phyloP scores from a whole-genome alignment of 2,329 filamentous ascomycete species.

The Penicillium sp. region DNA sequence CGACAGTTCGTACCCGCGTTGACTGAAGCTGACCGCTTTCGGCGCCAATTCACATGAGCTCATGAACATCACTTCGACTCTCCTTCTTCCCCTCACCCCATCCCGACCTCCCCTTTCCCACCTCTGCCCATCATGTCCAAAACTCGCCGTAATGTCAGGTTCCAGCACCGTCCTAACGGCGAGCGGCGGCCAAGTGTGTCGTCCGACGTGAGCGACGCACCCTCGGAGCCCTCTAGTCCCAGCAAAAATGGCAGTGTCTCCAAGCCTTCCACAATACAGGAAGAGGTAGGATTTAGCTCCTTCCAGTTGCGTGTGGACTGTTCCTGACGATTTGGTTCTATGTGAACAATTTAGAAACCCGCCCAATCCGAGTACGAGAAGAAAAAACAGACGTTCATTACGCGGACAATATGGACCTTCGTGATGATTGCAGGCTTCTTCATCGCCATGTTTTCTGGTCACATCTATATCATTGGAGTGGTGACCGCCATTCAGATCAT shows the following conservation, averaged over 20 bases:
- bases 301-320: background rate
- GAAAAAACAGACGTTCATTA: slow-evolving; percentile 98
- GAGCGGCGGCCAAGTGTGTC: slow-evolving; percentile 48
- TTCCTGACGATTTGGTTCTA: background rate
- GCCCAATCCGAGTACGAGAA: slow-evolving; percentile 77
- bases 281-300: slow-evolving; percentile 28
- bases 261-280: slow-evolving; percentile 31
- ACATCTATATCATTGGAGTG: slow-evolving; percentile 93
- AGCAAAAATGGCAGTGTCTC: slow-evolving; percentile 39
- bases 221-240: slow-evolving; percentile 49
- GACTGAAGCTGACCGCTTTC: slow-evolving; percentile 26
- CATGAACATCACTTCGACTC: slow-evolving; percentile 19
- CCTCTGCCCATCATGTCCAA: slow-evolving; percentile 43
- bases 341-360: slow-evolving; percentile 25
- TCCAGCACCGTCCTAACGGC: slow-evolving; percentile 48
- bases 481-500: slow-evolving; percentile 92
- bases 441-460: slow-evolving; percentile 83
- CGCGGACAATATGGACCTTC: slow-evolving; percentile 93
- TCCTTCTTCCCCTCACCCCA: slow-evolving; percentile 7
- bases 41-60: slow-evolving; percentile 31
- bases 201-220: slow-evolving; percentile 51
- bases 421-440: slow-evolving; percentile 97
- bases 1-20: too few species aligned
- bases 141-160: slow-evolving; percentile 56
- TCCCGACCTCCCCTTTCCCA: slow-evolving; percentile 14